phyloP scores from a whole-genome alignment of 2,329 filamentous ascomycete species.

The Colletotrichum caudatum region DNA sequence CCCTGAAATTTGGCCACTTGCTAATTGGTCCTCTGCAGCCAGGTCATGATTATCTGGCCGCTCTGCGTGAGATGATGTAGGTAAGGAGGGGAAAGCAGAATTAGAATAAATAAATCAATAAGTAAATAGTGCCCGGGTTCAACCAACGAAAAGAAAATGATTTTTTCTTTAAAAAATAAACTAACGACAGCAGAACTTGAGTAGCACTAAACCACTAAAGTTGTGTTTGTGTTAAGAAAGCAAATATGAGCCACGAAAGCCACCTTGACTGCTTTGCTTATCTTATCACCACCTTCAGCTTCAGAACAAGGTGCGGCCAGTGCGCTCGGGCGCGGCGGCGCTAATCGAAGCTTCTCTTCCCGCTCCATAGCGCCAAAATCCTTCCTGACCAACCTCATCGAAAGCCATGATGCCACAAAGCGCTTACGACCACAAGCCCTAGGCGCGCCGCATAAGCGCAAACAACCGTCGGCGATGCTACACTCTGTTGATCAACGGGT shows the following conservation, averaged over 20 bases:
- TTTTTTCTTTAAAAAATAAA: too few species aligned
- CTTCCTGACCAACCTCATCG: conserved; percentile 29
- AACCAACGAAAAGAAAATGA: too few species aligned
- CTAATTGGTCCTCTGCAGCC: neutral
- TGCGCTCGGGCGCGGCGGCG: conserved; percentile 33
- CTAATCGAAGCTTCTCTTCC: conserved; percentile 28
- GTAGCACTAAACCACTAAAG: too few species aligned
- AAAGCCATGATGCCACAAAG: conserved; percentile 17
- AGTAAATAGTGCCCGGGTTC: too few species aligned
- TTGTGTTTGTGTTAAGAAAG: too few species aligned
- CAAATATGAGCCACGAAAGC: too few species aligned
- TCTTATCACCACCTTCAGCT: conserved; percentile 12
- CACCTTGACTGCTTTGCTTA: conserved; percentile 17
- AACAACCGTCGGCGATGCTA: neutral
- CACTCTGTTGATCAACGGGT: too few species aligned
- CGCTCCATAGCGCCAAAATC: conserved; percentile 37
- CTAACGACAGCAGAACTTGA: too few species aligned
- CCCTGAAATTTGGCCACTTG: neutral
- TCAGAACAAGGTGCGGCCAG: conserved; percentile 40
- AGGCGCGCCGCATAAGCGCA: conserved; percentile 33
- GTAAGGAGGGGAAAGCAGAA: neutral
- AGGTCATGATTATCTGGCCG: neutral
- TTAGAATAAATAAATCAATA: neutral
- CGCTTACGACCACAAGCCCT: conserved; percentile 18
- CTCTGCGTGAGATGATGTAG: neutral